Base-by-base conservation (phyloP, 176 grass and related monocot species). In the Cymbopogon citratus region DNA sequence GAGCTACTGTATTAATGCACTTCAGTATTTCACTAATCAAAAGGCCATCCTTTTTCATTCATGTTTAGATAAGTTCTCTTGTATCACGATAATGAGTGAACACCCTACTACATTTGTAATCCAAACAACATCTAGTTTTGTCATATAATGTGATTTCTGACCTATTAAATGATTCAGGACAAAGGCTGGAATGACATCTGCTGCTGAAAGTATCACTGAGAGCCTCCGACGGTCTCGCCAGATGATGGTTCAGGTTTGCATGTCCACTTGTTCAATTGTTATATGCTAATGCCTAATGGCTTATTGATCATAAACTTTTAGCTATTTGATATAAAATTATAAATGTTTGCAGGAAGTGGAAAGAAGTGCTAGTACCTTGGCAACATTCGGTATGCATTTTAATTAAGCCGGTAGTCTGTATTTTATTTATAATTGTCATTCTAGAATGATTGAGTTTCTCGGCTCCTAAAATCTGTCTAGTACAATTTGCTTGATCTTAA, bases 201-300 rank as follows among this genome's bases (percentile, higher is more conserved):
- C 89, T 89, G 92, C 92, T 62, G 90, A 95, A 93, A 95, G 90
- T 81, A 95, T 95, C 60, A 95, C 92, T 1, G 92, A 95, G 59
- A 95, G 92, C 87, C 91, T 99, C 40, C 90, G 90, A 33, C 69
- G 86, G 15, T 91, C 92, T 48, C 87, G 87, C 31, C 96, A 95
- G 59, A 45, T 95, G 85, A 99, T 99, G 96, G 91, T 95, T 91
- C 92, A 99, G 92, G 96, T 95, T 81, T 70, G 84, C 65, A 62
- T 80, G 38, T 29, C 62, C 68, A 23, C 12, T 6, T 29, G 21
- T 62, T 74, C 33, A 77, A 27, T 69, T 56, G 1, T 39, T 69
- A 69, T 40, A 36, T 54, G 12, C 29, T 54, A 15, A 67, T 39
- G 44, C 8, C 16, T 68, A 36, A 74, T 49, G 28, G 12, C 23